A percentile compares a stretch with the other conserved stretches of the same genome.
Evolutionary conservation across 768 basidiomycete species (phyloP).

Genomic region (Clitopilus hobsonii): DNA sequence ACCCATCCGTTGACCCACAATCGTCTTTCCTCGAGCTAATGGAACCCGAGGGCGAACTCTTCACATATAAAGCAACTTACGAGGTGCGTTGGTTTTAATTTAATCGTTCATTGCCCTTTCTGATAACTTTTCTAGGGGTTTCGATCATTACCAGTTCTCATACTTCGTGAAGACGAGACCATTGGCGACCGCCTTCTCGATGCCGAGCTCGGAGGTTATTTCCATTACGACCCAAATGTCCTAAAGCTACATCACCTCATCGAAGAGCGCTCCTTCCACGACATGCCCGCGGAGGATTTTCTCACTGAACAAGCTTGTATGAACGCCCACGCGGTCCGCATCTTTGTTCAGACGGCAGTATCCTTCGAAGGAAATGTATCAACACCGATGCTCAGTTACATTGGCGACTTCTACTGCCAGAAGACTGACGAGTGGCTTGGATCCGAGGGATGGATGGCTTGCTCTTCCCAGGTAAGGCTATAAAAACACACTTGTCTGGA

Average conservation of each 20-base stretch:
- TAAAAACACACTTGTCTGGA: neutral
- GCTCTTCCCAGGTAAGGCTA: neutral
- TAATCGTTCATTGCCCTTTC: neutral
- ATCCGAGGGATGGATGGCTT: neutral
- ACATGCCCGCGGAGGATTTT: neutral
- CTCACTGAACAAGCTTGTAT: neutral
- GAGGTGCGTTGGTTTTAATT: neutral
- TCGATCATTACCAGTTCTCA: neutral
- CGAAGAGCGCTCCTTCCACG: neutral
- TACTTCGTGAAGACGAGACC: neutral
- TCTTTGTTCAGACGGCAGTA: neutral
- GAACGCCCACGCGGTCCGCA: neutral
- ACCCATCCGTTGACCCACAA: too few relatives aligned
- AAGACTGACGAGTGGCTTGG: neutral
- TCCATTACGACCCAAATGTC: neutral
- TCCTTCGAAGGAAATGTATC: neutral
- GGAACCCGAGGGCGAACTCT: neutral
- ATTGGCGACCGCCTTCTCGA: neutral
- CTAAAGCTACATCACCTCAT: neutral
- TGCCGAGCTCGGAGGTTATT: neutral
- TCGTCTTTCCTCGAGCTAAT: too few relatives aligned
- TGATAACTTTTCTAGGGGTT: neutral
- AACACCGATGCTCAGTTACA: neutral
- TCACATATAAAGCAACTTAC: neutral
- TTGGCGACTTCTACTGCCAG: neutral